Evolutionary conservation across 1,139 yeast species (phyloP).

Genomic region (Suhomyces chickasaworum): DNA sequence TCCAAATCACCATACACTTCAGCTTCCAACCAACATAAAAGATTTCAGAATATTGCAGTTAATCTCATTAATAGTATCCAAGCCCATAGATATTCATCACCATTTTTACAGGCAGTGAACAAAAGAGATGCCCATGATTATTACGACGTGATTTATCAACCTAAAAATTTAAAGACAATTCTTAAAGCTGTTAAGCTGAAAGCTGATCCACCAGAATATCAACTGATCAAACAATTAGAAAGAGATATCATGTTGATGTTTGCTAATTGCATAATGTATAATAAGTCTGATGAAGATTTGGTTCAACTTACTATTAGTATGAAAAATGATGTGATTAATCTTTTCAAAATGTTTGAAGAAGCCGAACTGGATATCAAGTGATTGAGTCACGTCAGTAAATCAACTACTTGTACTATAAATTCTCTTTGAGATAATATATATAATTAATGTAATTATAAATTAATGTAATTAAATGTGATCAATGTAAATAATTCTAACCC

Average conservation of each 20-base stretch:
- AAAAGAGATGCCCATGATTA: slow-evolving; percentile 71
- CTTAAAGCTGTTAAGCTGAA: slow-evolving; percentile 55
- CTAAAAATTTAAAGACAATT: slow-evolving; percentile 69
- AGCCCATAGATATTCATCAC: slow-evolving; percentile 73
- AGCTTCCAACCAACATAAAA: slow-evolving; percentile 38
- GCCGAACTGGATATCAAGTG: slow-evolving; percentile 24
- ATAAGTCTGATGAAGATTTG: slow-evolving; percentile 64
- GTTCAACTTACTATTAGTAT: slow-evolving; percentile 65
- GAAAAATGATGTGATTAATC: slow-evolving; percentile 57
- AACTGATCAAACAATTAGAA: slow-evolving; percentile 62
- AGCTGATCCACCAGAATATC: slow-evolving; percentile 44
- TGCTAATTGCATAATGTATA: slow-evolving; percentile 83
- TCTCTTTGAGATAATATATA: neutral
- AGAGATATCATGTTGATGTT: slow-evolving; percentile 75
- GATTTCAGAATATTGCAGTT: slow-evolving; percentile 55
- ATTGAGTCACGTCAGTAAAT: no score
- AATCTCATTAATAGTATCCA: slow-evolving; percentile 66
- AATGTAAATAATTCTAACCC: no score
- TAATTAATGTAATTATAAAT: no score
- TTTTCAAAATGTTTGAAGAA: slow-evolving; percentile 54
- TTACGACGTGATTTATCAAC: slow-evolving; percentile 59
- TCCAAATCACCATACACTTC: slow-evolving; percentile 34
- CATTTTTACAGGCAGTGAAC: slow-evolving; percentile 70
- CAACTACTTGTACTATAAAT: neutral
- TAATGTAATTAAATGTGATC: no score